A percentile compares a stretch with the other conserved stretches of the same genome.
phyloP scores from a whole-genome alignment of 495 filamentous ascomycete genomes.

The Lophium mytilinum region DNA sequence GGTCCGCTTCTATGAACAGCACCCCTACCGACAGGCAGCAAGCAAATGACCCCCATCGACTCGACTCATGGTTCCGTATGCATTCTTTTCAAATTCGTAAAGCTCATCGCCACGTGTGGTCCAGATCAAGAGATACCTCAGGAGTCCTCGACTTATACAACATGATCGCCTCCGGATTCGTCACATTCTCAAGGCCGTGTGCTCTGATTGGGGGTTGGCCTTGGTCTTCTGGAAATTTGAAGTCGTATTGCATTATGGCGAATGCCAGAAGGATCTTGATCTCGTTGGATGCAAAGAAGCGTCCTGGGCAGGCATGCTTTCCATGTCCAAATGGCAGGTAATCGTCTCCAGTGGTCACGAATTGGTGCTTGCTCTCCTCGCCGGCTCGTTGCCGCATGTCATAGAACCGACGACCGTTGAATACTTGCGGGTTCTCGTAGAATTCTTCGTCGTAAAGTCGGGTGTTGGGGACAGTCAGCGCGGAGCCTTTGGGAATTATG shows the following conservation, averaged over 20 bases:
- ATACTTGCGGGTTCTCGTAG: slow-evolving; percentile 36
- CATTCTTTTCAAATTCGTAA: too few species aligned
- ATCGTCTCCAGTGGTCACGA: slow-evolving; percentile 37
- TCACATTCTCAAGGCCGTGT: not conserved
- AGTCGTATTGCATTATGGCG: slow-evolving; percentile 20
- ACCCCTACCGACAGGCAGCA: too few species aligned
- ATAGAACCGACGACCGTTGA: slow-evolving; percentile 48
- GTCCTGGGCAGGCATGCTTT: slow-evolving; percentile 45
- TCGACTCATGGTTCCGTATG: too few species aligned
- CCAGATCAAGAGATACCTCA: not conserved
- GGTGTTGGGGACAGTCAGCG: not conserved
- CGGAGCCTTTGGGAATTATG: slow-evolving; percentile 14
- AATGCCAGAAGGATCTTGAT: slow-evolving; percentile 35
- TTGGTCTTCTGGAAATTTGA: slow-evolving; percentile 3
- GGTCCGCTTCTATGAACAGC: too few species aligned
- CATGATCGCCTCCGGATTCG: not conserved
- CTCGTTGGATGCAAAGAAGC: slow-evolving; percentile 45
- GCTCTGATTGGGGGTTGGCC: not conserved
- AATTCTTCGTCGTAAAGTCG: not conserved
- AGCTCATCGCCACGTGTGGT: too few species aligned
- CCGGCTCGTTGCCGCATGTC: slow-evolving; percentile 36
- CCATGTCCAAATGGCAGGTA: slow-evolving; percentile 43
- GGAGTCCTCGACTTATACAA: not conserved
- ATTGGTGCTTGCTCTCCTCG: slow-evolving; percentile 34
- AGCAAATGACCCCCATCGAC: too few species aligned